Evolutionary conservation across 2,329 filamentous ascomycete species (phyloP), one percentile per base, ranked within the genome.

Genomic region (Delphinella strobiligena): DNA sequence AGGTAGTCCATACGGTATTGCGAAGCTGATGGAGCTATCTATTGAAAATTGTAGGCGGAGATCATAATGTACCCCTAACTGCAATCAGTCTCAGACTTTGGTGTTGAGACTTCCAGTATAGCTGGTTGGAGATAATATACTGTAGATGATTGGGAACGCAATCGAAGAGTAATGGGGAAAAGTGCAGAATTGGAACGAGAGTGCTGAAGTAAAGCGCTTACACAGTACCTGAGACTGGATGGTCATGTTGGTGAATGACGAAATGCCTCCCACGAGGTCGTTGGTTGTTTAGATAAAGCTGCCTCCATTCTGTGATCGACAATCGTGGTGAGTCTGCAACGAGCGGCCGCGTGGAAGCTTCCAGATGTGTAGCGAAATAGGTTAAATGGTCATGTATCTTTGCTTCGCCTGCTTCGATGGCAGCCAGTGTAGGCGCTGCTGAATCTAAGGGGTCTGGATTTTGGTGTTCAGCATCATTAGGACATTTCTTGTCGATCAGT

Each of bases 231-330:
- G 80, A 77, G 32, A 81, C 55, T 1, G 80, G 80, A 52, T 84
- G 80, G 51, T 82, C 78, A 53, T 85, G 79, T 52, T 85, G 79
- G 54, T 84, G 78, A 29, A 84, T 68, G 37, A 84, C 73, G 51
- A 83, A 84, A 29, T 64, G 60, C 16, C 58, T 56, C 7, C 71
- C 71, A 32, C 64, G 44, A 0, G 53, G 40, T 41, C 66, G 58
- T 36, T 63, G 54, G 46, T 71, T 72, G 9, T 61, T 54, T n/a
- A 51, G 49, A 49, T 74, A 75, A 2, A 74, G 52, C 3, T 59
- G 50, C 17, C 53, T 43, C 54, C 68, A 74, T 1, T 60, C 54
- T 2, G 54, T 22, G 16, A 71, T 62, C 1, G 56, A 46, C 3
- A 73, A 51, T 14, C 57, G 58, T 15, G 61, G 58, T 3, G 48